phyloP scores from a whole-genome alignment of 805 yeast genomes.

The Pichia eremophila region DNA sequence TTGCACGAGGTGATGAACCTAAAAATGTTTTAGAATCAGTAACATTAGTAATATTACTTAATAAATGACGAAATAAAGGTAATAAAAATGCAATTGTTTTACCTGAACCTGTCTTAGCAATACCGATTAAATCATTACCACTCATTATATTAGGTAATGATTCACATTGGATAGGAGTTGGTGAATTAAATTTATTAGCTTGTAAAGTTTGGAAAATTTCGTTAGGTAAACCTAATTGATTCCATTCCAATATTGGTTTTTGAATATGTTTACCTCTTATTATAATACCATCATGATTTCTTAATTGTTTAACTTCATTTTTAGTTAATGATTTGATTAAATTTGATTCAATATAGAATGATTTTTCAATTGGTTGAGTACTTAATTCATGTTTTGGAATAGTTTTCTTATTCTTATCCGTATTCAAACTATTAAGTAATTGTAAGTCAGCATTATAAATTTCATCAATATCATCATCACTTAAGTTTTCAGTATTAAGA shows the following conservation, averaged over 20 bases:
- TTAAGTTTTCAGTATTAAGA: background rate
- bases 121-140: constrained; percentile 85
- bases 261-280: constrained; percentile 48
- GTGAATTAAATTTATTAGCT: constrained; percentile 42
- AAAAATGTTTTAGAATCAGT: constrained; percentile 29
- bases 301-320: constrained; percentile 46
- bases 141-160: constrained; percentile 85
- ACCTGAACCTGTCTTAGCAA: constrained; percentile 96
- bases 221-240: constrained; percentile 69
- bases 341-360: constrained; percentile 54
- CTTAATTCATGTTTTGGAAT: constrained; percentile 41
- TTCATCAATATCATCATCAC: constrained; percentile 19
- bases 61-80: constrained; percentile 77
- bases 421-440: constrained; percentile 26
- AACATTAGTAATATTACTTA: constrained; percentile 40
- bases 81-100: constrained; percentile 82
- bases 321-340: constrained; percentile 39
- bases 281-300: constrained; percentile 57
- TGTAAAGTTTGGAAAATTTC: constrained; percentile 45
- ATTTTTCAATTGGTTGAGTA: constrained; percentile 43
- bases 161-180: constrained; percentile 87
- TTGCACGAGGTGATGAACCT: constrained; percentile 69
- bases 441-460: constrained; percentile 21
- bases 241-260: constrained; percentile 67
- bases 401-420: constrained; percentile 36